Percentiles rank a stretch among this genome's conserved stretches.
phyloP scores from a whole-genome alignment of 2,329 filamentous ascomycete genomes.

The Fusarium xyrophilum region DNA sequence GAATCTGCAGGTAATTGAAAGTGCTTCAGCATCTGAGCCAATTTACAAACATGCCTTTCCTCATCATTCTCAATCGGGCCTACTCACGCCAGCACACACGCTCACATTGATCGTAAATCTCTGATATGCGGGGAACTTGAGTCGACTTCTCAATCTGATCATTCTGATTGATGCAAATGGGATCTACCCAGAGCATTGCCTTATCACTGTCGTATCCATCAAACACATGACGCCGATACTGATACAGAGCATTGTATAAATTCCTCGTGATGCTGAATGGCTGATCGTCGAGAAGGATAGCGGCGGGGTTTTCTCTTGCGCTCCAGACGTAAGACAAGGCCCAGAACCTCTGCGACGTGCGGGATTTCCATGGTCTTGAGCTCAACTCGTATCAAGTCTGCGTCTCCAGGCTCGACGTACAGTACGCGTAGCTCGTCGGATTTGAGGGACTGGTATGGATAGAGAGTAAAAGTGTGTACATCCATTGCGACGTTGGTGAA shows the following conservation, averaged over 20 bases:
- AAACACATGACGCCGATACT: background rate
- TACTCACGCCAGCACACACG: conserved; percentile 18
- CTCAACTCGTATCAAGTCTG: rapidly evolving
- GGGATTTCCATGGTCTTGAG: background rate
- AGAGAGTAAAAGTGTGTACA: rapidly evolving
- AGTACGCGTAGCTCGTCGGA: background rate
- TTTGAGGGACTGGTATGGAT: background rate
- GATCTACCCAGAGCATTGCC: conserved; percentile 6
- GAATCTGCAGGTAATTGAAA: background rate
- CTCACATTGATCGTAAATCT: conserved; percentile 21
- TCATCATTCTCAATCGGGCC: background rate
- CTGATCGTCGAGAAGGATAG: background rate
- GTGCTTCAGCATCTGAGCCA: background rate
- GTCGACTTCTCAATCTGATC: conserved; percentile 11
- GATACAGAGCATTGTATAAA: conserved; percentile 1
- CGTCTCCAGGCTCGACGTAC: rapidly evolving
- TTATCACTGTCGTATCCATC: rapidly evolving
- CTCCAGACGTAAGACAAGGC: conserved; percentile 27
- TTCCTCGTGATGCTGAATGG: conserved; percentile 7
- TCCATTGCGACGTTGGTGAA: background rate
- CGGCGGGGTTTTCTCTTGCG: background rate
- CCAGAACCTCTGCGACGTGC: background rate
- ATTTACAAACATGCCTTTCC: rapidly evolving
- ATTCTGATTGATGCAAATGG: conserved; percentile 21
- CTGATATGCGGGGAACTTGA: conserved; percentile 20